These are phyloP conservation scores for Cornus suecica DNA, from an alignment of 148 eudicot species.

Conservation along the genomic window DNA sequence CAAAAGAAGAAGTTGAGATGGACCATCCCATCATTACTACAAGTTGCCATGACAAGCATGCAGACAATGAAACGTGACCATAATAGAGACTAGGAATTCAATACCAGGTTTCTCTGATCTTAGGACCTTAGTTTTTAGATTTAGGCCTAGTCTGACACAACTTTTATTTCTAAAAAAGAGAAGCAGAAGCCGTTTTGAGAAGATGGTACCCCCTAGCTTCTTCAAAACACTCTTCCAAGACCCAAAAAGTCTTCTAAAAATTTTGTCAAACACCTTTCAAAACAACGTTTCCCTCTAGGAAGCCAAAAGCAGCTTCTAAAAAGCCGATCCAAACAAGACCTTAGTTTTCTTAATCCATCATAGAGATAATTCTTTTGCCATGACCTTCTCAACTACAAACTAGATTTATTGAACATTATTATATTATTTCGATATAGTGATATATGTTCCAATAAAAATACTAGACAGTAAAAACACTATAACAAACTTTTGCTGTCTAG, in stretches of 20 bases:
- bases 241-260: no score
- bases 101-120: constrained; percentile 14
- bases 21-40: background rate
- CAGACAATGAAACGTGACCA: background rate
- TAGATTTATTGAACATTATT: constrained; percentile 9
- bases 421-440: constrained; percentile 1
- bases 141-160: no score
- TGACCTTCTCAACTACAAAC: constrained; percentile 23
- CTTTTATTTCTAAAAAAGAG: no score
- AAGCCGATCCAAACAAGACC: no score
- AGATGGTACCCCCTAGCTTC: no score
- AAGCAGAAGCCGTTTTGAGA: no score
- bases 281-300: no score
- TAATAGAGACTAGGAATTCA: background rate
- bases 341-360: constrained; percentile 26
- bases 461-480: no score
- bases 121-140: constrained; percentile 3
- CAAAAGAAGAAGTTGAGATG: background rate
- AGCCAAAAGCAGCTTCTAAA: no score
- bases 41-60: background rate
- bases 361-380: constrained; percentile 30
- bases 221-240: no score
- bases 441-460: no score
- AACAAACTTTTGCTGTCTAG: constrained; percentile 12
- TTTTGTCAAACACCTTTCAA: no score